Conservation (phyloP, 306 rosid species). For the Vigna angularis region DNA sequence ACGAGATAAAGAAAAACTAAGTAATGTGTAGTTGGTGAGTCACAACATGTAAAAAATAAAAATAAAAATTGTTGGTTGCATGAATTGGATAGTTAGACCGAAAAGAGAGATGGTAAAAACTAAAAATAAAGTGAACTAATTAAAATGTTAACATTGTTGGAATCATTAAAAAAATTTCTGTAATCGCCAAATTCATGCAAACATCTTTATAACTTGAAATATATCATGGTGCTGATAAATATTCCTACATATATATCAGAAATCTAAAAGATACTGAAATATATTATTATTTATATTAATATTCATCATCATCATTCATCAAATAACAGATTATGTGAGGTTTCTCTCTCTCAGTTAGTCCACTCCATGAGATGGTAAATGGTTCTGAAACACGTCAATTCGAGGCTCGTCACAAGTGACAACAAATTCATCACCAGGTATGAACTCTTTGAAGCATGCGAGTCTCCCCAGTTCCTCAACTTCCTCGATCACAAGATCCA, state of each 20-base stretch:
- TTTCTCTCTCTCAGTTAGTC: constrained; percentile 46
- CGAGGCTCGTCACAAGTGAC: constrained; percentile 65
- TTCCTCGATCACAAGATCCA: constrained; percentile 81
- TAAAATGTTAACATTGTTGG: not conserved
- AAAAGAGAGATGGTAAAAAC: not conserved
- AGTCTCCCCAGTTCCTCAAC: constrained; percentile 85
- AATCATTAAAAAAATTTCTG: not conserved
- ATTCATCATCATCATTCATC: constrained; percentile 42
- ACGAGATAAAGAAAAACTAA: too few species aligned
- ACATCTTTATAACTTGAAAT: constrained; percentile 26
- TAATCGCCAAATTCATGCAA: not conserved
- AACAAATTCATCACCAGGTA: constrained; percentile 61
- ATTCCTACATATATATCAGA: constrained; percentile 18
- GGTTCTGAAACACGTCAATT: constrained; percentile 53
- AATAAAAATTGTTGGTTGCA: too few species aligned
- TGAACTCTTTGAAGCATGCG: constrained; percentile 78
- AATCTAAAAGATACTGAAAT: constrained; percentile 18
- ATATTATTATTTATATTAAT: constrained; percentile 15
- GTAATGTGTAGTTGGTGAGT: too few species aligned
- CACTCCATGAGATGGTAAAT: constrained; percentile 63
- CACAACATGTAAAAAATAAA: too few species aligned
- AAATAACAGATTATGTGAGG: constrained; percentile 50
- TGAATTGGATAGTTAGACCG: too few species aligned
- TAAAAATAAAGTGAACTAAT: constrained; percentile 1
- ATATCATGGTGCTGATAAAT: not conserved